Evolutionary conservation across 805 yeast species (phyloP).

Genomic region (Cyberlindnera suaveolens): DNA sequence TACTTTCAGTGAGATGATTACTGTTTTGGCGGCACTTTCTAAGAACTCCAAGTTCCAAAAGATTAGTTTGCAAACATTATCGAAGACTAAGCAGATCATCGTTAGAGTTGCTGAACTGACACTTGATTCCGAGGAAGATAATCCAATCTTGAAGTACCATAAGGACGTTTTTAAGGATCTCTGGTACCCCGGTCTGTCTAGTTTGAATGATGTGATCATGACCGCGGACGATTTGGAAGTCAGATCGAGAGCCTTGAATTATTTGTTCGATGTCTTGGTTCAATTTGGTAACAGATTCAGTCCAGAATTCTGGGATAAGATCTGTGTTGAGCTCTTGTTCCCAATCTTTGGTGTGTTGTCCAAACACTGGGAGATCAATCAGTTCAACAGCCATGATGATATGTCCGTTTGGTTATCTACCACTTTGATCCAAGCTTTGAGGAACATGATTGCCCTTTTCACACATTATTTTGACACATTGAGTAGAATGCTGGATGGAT

Average conservation of each 20-base stretch:
- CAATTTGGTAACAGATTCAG: conserved; percentile 76
- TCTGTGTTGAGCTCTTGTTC: conserved; percentile 73
- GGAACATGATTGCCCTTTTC: conserved; percentile 79
- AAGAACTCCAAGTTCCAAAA: conserved; percentile 81
- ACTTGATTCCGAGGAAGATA: conserved; percentile 21
- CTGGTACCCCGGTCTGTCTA: conserved; percentile 84
- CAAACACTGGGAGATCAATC: conserved; percentile 65
- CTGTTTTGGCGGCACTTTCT: conserved; percentile 72
- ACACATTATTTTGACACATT: conserved; percentile 76
- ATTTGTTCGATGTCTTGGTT: conserved; percentile 73
- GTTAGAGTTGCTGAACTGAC: conserved; percentile 47
- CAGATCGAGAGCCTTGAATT: conserved; percentile 79
- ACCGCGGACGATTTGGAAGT: conserved; percentile 92
- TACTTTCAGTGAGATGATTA: conserved; percentile 51
- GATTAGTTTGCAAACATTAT: conserved; percentile 73
- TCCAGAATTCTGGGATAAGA: conserved; percentile 71
- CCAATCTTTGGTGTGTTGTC: conserved; percentile 84
- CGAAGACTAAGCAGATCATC: conserved; percentile 59
- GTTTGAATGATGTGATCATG: conserved; percentile 87
- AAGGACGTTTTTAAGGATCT: conserved; percentile 45
- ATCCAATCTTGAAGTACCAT: conserved; percentile 24
- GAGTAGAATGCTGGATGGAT: conserved; percentile 69
- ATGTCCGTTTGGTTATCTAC: conserved; percentile 95
- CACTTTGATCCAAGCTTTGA: conserved; percentile 89
- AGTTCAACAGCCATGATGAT: conserved; percentile 70